Conservation (phyloP, 2,329 filamentous ascomycete genomes). For the Botrytis medusae region DNA sequence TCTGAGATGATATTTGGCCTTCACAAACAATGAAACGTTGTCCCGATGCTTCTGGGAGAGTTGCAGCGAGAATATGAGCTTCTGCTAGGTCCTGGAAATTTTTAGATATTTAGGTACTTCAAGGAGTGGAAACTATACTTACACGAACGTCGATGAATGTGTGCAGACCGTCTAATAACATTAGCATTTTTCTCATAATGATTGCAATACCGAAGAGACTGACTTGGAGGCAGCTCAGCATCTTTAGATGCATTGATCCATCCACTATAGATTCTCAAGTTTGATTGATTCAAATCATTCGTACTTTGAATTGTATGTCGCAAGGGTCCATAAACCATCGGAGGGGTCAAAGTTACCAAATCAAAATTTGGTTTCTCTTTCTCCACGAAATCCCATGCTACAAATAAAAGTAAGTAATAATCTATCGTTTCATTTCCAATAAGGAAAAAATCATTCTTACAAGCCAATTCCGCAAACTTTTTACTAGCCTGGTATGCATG, state of each 20-base stretch:
- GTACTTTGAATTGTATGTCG: conserved; percentile 61
- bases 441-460: conserved; percentile 23
- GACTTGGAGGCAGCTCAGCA: conserved; percentile 45
- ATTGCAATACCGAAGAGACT: background rate
- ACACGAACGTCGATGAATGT: conserved; percentile 51
- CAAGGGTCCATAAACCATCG: conserved; percentile 61
- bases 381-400: conserved; percentile 60
- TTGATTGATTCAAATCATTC: conserved; percentile 67
- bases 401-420: background rate
- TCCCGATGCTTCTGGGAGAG: conserved; percentile 55
- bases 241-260: conserved; percentile 55
- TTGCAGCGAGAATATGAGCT: conserved; percentile 59
- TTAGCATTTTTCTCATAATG: background rate
- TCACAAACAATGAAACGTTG: conserved; percentile 63
- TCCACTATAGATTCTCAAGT: conserved; percentile 54
- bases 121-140: background rate
- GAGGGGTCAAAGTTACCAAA: conserved; percentile 59
- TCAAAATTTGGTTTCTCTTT: conserved; percentile 55
- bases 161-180: conserved; percentile 39
- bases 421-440: background rate
- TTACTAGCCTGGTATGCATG: conserved; percentile 55
- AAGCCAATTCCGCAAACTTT: conserved; percentile 62
- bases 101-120: background rate
- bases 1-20: conserved; percentile 58
- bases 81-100: conserved; percentile 57